Conservation (phyloP, 805 yeast genomes). For the Millerozyma miso region DNA sequence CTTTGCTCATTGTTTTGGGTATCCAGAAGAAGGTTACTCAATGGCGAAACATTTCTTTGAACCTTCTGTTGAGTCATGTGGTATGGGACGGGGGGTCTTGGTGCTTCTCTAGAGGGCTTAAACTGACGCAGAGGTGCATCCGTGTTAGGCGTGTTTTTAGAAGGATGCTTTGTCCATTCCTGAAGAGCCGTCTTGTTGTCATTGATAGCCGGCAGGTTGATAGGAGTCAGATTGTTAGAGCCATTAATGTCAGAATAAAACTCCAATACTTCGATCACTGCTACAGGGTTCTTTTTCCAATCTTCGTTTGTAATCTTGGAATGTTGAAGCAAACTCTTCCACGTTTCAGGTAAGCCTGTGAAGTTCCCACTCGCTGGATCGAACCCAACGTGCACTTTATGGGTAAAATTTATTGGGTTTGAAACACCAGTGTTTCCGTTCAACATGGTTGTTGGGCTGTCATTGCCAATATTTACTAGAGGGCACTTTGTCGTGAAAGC, state of each 20-base stretch:
- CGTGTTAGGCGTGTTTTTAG: constrained; percentile 6
- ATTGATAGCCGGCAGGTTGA: constrained; percentile 19
- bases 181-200: constrained; percentile 19
- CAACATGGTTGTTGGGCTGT: constrained; percentile 10
- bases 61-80: constrained; percentile 23
- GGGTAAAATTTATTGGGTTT: constrained; percentile 91
- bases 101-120: constrained; percentile 38
- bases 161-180: constrained; percentile 38
- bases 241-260: constrained; percentile 48
- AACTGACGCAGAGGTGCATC: constrained; percentile 11
- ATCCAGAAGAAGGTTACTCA: constrained; percentile 27
- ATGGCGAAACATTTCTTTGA: constrained; percentile 25
- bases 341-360: constrained; percentile 54
- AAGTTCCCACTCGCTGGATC: constrained; percentile 69
- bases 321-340: constrained; percentile 53
- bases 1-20: constrained; percentile 9
- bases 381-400: constrained; percentile 84
- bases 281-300: constrained; percentile 60
- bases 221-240: constrained; percentile 24
- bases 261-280: constrained; percentile 58
- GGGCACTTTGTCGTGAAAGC: constrained; percentile 78
- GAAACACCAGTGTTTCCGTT: constrained; percentile 57
- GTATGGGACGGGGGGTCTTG: constrained; percentile 42
- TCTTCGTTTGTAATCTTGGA: constrained; percentile 60
- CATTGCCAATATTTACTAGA: constrained; percentile 39